A percentile compares a stretch with the other conserved stretches of the same genome.
phyloP scores from a whole-genome alignment of 1,139 yeast species.

The Saccharomyces hybrid region DNA sequence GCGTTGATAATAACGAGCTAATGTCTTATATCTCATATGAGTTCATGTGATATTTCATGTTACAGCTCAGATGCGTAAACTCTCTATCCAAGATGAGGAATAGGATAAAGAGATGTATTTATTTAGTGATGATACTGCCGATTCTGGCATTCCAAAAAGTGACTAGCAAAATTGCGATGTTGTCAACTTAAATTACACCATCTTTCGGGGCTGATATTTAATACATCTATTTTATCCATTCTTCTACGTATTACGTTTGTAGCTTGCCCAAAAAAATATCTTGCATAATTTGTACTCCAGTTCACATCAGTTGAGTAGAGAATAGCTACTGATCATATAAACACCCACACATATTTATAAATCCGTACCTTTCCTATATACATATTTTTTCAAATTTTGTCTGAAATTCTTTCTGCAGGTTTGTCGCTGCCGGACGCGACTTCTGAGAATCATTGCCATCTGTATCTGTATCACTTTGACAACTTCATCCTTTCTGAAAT shows the following conservation, averaged over 20 bases:
- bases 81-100: background rate
- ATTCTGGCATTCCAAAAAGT: slow-evolving; percentile 28
- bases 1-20: background rate
- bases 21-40: slow-evolving; percentile 4
- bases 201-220: slow-evolving; percentile 35
- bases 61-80: background rate
- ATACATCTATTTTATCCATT: background rate
- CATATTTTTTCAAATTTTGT: background rate
- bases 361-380: background rate
- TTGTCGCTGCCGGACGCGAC: background rate
- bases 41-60: slow-evolving; percentile 3
- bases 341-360: background rate
- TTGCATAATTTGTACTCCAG: background rate
- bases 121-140: slow-evolving; percentile 32
- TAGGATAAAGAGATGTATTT: background rate
- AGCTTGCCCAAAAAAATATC: background rate
- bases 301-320: background rate
- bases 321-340: no score
- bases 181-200: slow-evolving; percentile 34
- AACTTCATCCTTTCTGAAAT: background rate
- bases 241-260: background rate
- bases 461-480: background rate
- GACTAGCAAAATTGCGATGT: slow-evolving; percentile 33
- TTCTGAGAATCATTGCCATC: background rate
- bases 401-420: background rate